These are phyloP conservation scores for Ogataea nitratoaversa DNA, from an alignment of 805 yeast species.

Conservation along the genomic window DNA sequence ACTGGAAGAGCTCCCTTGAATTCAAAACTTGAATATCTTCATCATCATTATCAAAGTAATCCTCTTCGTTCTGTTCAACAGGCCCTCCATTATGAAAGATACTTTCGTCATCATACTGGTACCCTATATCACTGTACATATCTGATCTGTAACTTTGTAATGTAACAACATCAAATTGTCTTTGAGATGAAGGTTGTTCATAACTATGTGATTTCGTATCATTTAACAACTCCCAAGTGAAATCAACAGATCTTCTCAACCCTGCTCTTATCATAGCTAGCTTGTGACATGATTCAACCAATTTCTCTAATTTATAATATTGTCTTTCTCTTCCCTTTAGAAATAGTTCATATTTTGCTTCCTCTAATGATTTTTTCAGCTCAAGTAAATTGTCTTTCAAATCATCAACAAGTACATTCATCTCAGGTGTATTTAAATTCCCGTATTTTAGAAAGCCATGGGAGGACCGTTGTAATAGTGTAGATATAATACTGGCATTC, in stretches of 20 bases:
- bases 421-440: constrained; percentile 37
- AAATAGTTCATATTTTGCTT: constrained; percentile 58
- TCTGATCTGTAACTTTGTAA: constrained; percentile 10
- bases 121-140: background rate
- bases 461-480: constrained; percentile 41
- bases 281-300: constrained; percentile 49
- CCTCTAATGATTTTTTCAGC: constrained; percentile 44
- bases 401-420: constrained; percentile 30
- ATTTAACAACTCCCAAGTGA: constrained; percentile 51
- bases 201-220: constrained; percentile 19
- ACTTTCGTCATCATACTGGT: background rate
- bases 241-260: constrained; percentile 60
- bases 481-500: constrained; percentile 49
- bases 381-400: constrained; percentile 38
- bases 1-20: constrained; percentile 50
- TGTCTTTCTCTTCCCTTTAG: constrained; percentile 53
- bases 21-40: constrained; percentile 24
- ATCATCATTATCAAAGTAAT: constrained; percentile 29
- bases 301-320: constrained; percentile 37
- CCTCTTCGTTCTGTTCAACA: constrained; percentile 17
- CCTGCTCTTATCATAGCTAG: constrained; percentile 62
- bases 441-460: constrained; percentile 48
- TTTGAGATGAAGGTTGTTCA: too few relatives aligned
- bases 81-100: background rate
- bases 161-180: constrained; percentile 5